A percentile compares a stretch with the other conserved stretches of the same genome.
phyloP scores from a whole-genome alignment of 1,139 yeast species.

The Pichia kudriavzevii region DNA sequence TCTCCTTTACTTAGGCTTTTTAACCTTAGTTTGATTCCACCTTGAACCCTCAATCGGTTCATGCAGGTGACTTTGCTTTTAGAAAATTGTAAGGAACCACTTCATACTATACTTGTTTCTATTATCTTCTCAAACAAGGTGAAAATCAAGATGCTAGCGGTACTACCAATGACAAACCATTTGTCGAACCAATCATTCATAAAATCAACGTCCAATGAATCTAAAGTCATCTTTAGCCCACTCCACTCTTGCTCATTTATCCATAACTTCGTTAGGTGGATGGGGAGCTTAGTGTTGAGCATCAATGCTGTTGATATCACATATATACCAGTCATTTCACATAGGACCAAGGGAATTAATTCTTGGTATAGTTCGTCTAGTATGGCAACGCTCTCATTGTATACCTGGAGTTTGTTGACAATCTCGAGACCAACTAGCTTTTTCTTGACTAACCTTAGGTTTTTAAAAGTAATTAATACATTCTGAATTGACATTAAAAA shows the following conservation, averaged over 20 bases:
- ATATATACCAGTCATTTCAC: constrained; percentile 69
- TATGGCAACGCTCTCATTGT: too few species aligned
- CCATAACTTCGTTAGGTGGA: constrained; percentile 8
- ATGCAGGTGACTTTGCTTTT: too few species aligned
- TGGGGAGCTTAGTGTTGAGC: constrained; percentile 48
- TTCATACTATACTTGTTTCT: neutral
- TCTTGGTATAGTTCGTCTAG: too few species aligned
- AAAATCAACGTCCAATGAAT: constrained; percentile 42
- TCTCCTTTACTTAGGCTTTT: too few species aligned
- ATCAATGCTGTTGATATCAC: constrained; percentile 74
- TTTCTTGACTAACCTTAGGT: constrained; percentile 21
- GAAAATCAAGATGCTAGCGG: constrained; percentile 42
- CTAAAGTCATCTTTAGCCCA: too few species aligned
- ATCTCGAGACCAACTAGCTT: constrained; percentile 18
- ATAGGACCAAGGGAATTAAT: too few species aligned
- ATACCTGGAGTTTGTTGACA: too few species aligned
- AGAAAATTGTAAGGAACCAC: too few species aligned
- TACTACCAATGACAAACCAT: constrained; percentile 53
- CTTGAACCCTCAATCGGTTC: too few species aligned
- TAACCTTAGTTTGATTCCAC: too few species aligned
- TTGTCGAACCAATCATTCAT: constrained; percentile 80
- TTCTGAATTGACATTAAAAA: constrained; percentile 64
- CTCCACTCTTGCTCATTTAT: constrained; percentile 9
- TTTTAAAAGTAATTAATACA: constrained; percentile 45
- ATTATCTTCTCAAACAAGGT: constrained; percentile 15